phyloP scores from a whole-genome alignment of 306 rosid genomes.

The Hippophae tibetana region DNA sequence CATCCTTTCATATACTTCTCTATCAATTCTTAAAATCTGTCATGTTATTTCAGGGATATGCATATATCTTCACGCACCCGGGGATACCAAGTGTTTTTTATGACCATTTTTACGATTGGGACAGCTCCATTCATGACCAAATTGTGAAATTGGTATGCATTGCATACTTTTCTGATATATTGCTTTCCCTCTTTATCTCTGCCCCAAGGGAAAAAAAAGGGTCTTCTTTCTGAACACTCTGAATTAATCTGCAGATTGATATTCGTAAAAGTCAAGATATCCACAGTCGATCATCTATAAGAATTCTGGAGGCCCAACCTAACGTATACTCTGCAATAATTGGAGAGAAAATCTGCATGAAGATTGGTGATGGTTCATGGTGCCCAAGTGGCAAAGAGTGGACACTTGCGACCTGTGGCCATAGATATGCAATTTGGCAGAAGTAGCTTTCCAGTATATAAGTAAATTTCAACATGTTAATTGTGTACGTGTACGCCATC shows the following conservation, averaged over 20 bases:
- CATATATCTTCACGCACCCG: conserved; percentile 84
- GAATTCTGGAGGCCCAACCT: conserved; percentile 69
- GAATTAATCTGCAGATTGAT: conserved; percentile 46
- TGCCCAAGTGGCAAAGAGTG: conserved; percentile 71
- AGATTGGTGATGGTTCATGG: conserved; percentile 87
- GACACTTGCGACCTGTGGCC: conserved; percentile 62
- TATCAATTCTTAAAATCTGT: background rate
- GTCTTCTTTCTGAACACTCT: conserved; percentile 4
- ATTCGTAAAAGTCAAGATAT: conserved; percentile 68
- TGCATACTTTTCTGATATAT: background rate
- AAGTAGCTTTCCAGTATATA: conserved; percentile 16
- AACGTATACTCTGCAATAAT: conserved; percentile 76
- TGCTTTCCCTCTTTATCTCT: background rate
- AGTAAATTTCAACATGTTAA: too few species aligned
- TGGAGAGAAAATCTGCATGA: conserved; percentile 71
- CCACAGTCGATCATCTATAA: conserved; percentile 60
- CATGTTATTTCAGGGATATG: conserved; percentile 53
- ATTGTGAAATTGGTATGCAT: conserved; percentile 68
- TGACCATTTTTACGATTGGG: conserved; percentile 80
- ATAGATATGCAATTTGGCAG: conserved; percentile 78
- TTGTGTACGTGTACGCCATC: too few species aligned
- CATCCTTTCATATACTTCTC: background rate
- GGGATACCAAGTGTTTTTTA: conserved; percentile 88
- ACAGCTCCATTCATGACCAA: conserved; percentile 49
- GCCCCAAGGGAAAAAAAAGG: background rate